Evolutionary conservation across 2,329 filamentous ascomycete genomes (phyloP), one percentile per base, ranked within the genome.

Genomic region (Penicillium digitatum): DNA sequence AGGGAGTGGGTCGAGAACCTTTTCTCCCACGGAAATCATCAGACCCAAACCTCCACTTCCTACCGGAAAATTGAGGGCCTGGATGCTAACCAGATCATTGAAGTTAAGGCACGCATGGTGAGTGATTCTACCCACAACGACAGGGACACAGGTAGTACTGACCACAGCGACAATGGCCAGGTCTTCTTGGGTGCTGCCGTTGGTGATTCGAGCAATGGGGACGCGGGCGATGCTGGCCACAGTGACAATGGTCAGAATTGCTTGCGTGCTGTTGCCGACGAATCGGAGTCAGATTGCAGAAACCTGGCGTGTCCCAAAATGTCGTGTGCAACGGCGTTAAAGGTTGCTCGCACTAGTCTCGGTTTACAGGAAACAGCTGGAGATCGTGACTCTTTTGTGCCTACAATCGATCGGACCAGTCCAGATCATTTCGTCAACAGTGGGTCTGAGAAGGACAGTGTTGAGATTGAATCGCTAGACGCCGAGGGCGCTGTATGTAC

Each of bases 41-140:
- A 47, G 14, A 18, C 27, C 2, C 35, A 16, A 20, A 4, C 14
- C 9, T 11, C 32, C 7, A 37, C 29, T 3, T 8, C 24, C 0
- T 50, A 44, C 29, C 44, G 9, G 5, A 5, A 1, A 3, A 53
- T 63, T 9, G 60, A 63, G n/a, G 56, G 60, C 9, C 6, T 58
- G 16, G 24, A 42, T 20, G 26, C 24, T 5, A 20, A 16, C 3
- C 31, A 53, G 0, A 26, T 54, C 1, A 29, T 63, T 12, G 31
- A 60, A 22, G 24, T 59, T 10, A 27, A 42, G 9, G 56, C 34
- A 7, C 45, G 49, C 12, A 53, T 60, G 46, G 47, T 55, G 27
- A 40, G 52, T 39, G 10, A 20, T 22, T 9, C 32, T 5, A 20
- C 32, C n/a, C 3, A 10, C n/a, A 1, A 24, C 20, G 22, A 42